These are phyloP conservation scores for Erythrobasidium hasegawianum DNA, from an alignment of 1,284 basidiomycete genomes.

Conservation along the genomic window DNA sequence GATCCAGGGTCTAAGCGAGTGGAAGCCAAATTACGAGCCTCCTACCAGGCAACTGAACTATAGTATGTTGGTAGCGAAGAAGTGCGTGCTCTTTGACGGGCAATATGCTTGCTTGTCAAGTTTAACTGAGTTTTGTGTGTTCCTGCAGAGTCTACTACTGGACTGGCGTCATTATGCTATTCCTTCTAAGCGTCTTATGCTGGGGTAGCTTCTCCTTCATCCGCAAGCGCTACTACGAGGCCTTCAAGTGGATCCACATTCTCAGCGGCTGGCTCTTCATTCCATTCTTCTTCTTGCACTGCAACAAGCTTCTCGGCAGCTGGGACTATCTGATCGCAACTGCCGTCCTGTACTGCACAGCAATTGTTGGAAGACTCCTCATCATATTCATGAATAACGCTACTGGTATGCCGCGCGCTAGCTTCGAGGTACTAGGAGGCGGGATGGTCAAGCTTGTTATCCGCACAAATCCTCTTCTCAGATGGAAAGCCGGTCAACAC, in stretches of 20 bases:
- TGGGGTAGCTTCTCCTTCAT: constrained; percentile 49
- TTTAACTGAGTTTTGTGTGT: no score
- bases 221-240: constrained; percentile 51
- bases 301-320: constrained; percentile 43
- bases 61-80: constrained; percentile 33
- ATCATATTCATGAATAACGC: constrained; percentile 47
- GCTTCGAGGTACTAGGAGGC: constrained; percentile 47
- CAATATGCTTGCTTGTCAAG: no score
- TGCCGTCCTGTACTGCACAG: constrained; percentile 47
- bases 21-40: constrained; percentile 36
- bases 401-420: constrained; percentile 45
- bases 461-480: constrained; percentile 18
- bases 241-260: constrained; percentile 51
- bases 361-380: constrained; percentile 47
- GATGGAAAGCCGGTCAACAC: constrained; percentile 53
- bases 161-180: constrained; percentile 48
- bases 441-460: constrained; percentile 47
- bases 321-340: constrained; percentile 52
- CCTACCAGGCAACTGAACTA: constrained; percentile 39
- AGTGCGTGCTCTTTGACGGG: no score
- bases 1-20: constrained; percentile 37
- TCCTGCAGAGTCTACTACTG: constrained; percentile 37
- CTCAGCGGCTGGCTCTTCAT: constrained; percentile 42
- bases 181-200: constrained; percentile 49
- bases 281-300: constrained; percentile 51